These are phyloP conservation scores for Solanum bulbocastanum DNA, from an alignment of 257 asterid species.

Conservation along the genomic window DNA sequence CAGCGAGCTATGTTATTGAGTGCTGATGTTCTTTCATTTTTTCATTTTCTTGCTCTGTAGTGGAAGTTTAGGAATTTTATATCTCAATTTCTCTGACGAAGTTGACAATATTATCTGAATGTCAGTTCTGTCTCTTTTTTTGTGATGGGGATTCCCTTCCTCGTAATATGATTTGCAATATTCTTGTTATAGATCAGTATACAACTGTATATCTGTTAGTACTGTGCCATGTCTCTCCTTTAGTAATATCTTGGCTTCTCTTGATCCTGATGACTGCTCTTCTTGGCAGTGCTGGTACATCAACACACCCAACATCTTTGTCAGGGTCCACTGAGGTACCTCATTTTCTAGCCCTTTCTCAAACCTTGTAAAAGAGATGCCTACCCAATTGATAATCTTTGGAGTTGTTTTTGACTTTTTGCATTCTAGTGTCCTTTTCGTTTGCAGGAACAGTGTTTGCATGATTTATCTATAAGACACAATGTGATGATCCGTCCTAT, in stretches of 20 bases:
- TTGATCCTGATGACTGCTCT: conserved; percentile 7
- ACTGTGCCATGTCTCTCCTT: background rate
- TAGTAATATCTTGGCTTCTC: background rate
- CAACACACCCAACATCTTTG: conserved; percentile 56
- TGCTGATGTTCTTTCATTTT: background rate
- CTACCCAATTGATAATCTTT: background rate
- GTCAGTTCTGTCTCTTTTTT: background rate
- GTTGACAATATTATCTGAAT: background rate
- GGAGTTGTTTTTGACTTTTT: background rate
- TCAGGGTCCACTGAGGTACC: conserved; percentile 70
- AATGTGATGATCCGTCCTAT: background rate
- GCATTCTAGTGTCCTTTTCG: background rate
- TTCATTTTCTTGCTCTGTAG: background rate
- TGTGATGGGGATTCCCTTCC: background rate
- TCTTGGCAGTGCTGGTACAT: conserved; percentile 46
- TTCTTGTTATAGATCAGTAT: background rate
- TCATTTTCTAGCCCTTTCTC: conserved; percentile 3
- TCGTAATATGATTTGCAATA: background rate
- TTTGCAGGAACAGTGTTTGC: background rate
- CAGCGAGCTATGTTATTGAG: background rate
- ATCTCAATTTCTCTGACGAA: background rate
- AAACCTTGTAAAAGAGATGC: background rate
- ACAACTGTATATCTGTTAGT: background rate
- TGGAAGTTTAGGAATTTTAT: background rate
- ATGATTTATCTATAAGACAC: background rate